Percentiles rank a stretch among this genome's conserved stretches.
These are phyloP conservation scores for Heritiera littoralis DNA, from an alignment of 345 rosid genomes.

Conservation along the genomic window DNA sequence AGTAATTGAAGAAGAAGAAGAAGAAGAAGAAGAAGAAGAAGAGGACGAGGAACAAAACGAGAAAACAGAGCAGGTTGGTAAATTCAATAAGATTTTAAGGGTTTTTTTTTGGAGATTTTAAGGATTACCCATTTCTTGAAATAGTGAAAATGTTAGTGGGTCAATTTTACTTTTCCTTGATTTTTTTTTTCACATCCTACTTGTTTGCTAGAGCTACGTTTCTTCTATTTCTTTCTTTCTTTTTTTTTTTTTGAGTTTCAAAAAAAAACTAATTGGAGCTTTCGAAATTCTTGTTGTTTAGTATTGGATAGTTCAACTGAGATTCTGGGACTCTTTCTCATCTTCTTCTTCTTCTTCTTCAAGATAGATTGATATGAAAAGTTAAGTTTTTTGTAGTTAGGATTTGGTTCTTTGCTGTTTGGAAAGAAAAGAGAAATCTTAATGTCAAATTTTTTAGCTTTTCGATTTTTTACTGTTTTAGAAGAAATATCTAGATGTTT, in stretches of 20 bases:
- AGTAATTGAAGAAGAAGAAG: neutral
- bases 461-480: neutral
- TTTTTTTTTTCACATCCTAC: neutral
- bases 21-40: constrained; percentile 1
- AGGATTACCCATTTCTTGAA: constrained; percentile 25
- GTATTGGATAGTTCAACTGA: neutral
- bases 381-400: neutral
- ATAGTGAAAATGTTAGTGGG: constrained; percentile 23
- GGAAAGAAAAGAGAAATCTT: constrained; percentile 2
- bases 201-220: neutral
- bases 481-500: neutral
- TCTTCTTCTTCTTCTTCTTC: neutral
- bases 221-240: neutral
- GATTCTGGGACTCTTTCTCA: neutral
- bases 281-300: neutral
- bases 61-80: constrained; percentile 51
- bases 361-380: neutral
- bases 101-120: constrained; percentile 13
- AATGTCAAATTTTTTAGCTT: neutral
- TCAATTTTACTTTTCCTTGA: constrained; percentile 7
- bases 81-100: neutral
- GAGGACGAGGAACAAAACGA: constrained; percentile 27
- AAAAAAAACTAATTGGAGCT: neutral
- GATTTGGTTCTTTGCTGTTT: constrained; percentile 22
- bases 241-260: neutral